Base-by-base conservation (phyloP, 192 early-diverging fungal genomes). In the Coemansia sp. region DNA sequence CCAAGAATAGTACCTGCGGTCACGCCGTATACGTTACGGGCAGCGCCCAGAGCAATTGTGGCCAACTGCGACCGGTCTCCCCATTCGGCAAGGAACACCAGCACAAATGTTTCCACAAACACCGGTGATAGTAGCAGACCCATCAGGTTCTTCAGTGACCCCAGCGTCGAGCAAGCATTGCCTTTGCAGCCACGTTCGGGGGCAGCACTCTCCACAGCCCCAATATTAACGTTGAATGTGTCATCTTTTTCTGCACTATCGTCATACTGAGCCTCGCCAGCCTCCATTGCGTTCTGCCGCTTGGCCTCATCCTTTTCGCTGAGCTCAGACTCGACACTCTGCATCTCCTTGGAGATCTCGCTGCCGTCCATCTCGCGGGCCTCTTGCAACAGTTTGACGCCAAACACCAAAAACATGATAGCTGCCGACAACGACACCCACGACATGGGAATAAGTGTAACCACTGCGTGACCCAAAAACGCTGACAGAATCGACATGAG, bases 31-130 rank as follows among this genome's bases (percentile, higher is more conserved):
- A 97, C 92, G 82, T 95, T 89, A 65, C 88, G 86, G n/a, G 96
- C 93, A 18, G 94, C 95, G 47, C 93, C 95, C 58, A 98, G 79
- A 35, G 94, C 96, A 70, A 98, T 94, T 2, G 96, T 98, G 2
- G 94, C 90, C 61, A 97, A 92, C 79, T 99, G 96, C 59, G 93
- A 95, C 23, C 95, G 86, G 74, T 98, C 95, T 13, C 95, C 95
- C 95, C 95, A 99, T 71, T 99, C 97, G 43, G 92, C 97, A 61
- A 99, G 62, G 65, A 99, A 99, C 39, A 95, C 97, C 66, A 99
- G 71, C 32, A 94, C 86, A 84, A 98, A 98, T 0, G 92, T 93
- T 81, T 99, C 91, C 22, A 98, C 87, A 86, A 94, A 98, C 26
- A 94, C 79, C 0, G 97, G 95, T 22, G 94, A 95, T 57, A 96